These are phyloP conservation scores for Rubia balearica DNA, from an alignment of 305 asterid genomes.

Conservation along the genomic window DNA sequence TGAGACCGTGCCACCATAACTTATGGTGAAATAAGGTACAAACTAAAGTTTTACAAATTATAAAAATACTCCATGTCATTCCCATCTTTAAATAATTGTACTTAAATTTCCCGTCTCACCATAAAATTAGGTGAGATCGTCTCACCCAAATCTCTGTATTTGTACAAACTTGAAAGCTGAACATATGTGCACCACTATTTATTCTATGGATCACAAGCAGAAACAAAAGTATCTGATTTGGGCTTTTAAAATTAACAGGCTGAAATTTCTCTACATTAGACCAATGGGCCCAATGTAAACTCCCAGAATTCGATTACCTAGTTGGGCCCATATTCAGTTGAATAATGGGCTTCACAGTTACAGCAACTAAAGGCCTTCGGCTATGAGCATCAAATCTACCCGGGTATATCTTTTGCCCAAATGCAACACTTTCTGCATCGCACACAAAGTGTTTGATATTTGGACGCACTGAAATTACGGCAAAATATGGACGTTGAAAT, in stretches of 20 bases:
- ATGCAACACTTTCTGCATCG: background rate
- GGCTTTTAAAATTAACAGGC: background rate
- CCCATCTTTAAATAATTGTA: no score
- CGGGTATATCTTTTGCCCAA: background rate
- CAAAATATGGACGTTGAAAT: slow-evolving; percentile 17
- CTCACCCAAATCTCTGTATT: no score
- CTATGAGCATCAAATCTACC: background rate
- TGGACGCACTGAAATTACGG: background rate
- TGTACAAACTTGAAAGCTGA: no score
- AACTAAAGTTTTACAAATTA: no score
- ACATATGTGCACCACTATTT: no score
- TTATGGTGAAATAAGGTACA: no score
- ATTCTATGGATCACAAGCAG: background rate
- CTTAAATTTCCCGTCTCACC: no score
- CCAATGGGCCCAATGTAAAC: background rate
- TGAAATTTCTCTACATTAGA: background rate
- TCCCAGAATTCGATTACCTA: background rate
- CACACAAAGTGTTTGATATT: slow-evolving; percentile 13
- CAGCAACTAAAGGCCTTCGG: background rate
- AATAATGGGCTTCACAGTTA: background rate
- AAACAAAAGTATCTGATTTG: background rate
- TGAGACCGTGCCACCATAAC: no score
- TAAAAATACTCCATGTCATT: no score
- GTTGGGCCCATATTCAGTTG: background rate
- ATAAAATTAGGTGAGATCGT: no score